These are phyloP conservation scores for Dictyostelium citrinum DNA, from an alignment of 78 protist species.

Conservation along the genomic window DNA sequence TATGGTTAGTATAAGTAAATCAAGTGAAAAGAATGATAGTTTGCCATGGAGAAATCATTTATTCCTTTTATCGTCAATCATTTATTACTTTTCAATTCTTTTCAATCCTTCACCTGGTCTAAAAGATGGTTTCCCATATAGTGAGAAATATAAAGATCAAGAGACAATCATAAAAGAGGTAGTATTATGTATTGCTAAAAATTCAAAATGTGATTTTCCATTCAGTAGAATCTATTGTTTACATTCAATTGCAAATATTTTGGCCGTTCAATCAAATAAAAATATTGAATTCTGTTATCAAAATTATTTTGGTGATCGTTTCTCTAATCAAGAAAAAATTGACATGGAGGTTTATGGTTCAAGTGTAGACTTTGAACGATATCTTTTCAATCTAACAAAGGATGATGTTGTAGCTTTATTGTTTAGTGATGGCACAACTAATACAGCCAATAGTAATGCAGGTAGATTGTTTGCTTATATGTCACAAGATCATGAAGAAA, in stretches of 20 bases:
- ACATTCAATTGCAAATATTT: neutral
- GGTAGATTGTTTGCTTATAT: neutral
- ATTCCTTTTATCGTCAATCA: neutral
- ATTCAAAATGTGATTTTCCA: constrained; percentile 44
- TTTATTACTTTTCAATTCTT: neutral
- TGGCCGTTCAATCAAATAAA: neutral
- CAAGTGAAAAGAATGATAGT: constrained; percentile 8
- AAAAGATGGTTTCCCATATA: constrained; percentile 2
- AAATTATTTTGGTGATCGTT: neutral
- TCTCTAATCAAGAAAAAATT: neutral
- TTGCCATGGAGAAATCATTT: constrained; percentile 39
- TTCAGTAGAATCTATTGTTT: constrained; percentile 28
- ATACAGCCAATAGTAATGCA: neutral
- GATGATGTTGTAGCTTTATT: neutral
- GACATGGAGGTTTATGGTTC: neutral
- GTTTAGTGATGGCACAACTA: neutral
- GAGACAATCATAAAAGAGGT: neutral
- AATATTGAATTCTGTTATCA: neutral
- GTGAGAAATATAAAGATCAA: constrained; percentile 1
- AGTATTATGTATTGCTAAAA: neutral
- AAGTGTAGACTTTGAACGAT: neutral
- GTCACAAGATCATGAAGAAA: constrained; percentile 43
- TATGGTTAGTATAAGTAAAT: neutral
- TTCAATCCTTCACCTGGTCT: neutral
- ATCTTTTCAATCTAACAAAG: neutral